Percentiles rank a stretch among this genome's conserved stretches.
phyloP scores from a whole-genome alignment of 805 yeast genomes.

The Sugiyamaella marilandica region DNA sequence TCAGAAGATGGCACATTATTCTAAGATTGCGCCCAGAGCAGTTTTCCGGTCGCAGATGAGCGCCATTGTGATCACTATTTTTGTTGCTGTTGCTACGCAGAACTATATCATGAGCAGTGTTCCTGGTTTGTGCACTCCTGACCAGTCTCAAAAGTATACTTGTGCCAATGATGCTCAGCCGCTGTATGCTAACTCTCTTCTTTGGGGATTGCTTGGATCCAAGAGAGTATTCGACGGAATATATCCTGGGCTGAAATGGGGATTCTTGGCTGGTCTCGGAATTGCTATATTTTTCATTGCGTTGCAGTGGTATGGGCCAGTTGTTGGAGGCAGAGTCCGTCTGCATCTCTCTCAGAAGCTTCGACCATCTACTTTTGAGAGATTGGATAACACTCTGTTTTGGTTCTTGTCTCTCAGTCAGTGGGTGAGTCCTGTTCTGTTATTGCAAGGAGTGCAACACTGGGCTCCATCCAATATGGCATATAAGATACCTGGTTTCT shows the following conservation, averaged over 20 bases:
- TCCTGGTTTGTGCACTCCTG: constrained; percentile 42
- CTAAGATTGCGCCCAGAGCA: constrained; percentile 41
- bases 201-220: constrained; percentile 62
- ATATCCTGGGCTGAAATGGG: constrained; percentile 59
- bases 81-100: constrained; percentile 31
- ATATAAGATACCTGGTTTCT: constrained; percentile 40
- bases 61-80: constrained; percentile 37
- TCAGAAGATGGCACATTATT: constrained; percentile 46
- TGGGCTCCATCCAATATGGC: constrained; percentile 43
- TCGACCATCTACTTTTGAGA: neutral
- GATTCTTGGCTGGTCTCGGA: constrained; percentile 52
- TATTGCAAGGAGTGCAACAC: constrained; percentile 24
- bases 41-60: constrained; percentile 39
- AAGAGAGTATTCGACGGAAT: constrained; percentile 43
- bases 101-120: constrained; percentile 33
- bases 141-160: constrained; percentile 31
- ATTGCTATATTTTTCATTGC: constrained; percentile 17
- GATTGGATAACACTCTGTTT: neutral
- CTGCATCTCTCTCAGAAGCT: neutral
- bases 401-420: constrained; percentile 4
- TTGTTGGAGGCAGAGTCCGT: neutral
- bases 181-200: constrained; percentile 46
- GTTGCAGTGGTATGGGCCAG: constrained; percentile 6
- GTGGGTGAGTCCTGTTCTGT: constrained; percentile 18
- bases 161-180: constrained; percentile 40